Conservation (phyloP, 106 monocot genomes). For the Narthecium ossifragum region DNA sequence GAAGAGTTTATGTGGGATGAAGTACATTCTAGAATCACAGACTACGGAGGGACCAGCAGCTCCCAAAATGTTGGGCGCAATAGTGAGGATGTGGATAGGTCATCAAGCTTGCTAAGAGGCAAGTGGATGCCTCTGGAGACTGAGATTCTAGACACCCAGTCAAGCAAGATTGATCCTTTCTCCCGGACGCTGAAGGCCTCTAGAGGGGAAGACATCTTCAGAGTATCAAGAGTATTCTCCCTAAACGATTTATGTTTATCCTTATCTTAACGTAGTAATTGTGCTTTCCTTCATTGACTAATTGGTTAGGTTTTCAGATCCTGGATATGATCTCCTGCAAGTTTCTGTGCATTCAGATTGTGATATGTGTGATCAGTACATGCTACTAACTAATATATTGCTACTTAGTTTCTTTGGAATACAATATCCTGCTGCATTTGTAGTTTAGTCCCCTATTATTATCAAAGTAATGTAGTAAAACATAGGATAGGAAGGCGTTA, state of each 20-base stretch:
- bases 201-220: constrained; percentile 33
- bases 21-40: constrained; percentile 29
- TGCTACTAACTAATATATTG: no score
- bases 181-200: constrained; percentile 11
- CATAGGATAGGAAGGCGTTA: no score
- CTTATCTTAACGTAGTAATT: not conserved
- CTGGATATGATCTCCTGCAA: not conserved
- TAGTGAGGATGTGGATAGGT: constrained; percentile 39
- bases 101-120: constrained; percentile 23
- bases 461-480: no score
- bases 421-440: no score
- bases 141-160: constrained; percentile 16
- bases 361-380: no score
- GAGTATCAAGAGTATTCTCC: constrained; percentile 28
- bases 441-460: no score
- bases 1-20: constrained; percentile 97
- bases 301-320: not conserved
- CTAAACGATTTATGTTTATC: not conserved
- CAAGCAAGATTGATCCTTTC: constrained; percentile 28
- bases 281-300: not conserved
- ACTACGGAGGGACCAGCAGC: constrained; percentile 18
- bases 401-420: no score
- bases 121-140: constrained; percentile 32
- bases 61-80: constrained; percentile 25
- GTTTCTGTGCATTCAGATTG: no score